A percentile compares a stretch with the other conserved stretches of the same genome.
These are phyloP conservation scores for Lolium rigidum DNA, from an alignment of 176 grass and related monocot species.

Conservation along the genomic window DNA sequence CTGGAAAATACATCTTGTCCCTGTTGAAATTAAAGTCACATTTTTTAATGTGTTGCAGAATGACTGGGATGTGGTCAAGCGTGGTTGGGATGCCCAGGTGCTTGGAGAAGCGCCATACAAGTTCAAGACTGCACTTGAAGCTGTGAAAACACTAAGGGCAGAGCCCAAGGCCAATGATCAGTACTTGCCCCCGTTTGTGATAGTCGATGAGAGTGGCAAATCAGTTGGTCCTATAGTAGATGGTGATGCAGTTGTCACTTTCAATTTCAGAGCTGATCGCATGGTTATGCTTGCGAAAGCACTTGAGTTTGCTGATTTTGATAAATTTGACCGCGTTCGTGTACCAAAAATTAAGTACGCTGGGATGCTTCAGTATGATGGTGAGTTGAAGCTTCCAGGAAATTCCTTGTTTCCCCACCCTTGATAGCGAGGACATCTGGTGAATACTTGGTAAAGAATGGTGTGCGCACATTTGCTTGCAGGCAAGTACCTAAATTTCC, in stretches of 20 bases:
- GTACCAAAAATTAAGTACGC: conserved; percentile 89
- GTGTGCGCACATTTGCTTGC: conserved; percentile 95
- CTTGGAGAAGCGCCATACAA: conserved; percentile 97
- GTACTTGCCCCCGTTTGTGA: conserved; percentile 92
- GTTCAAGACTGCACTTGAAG: conserved; percentile 81
- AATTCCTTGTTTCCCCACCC: conserved; percentile 88
- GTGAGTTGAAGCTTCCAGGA: conserved; percentile 85
- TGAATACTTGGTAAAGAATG: conserved; percentile 99
- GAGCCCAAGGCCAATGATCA: conserved; percentile 76
- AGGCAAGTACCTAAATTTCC: conserved; percentile 64
- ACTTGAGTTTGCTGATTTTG: conserved; percentile 89
- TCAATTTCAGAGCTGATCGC: conserved; percentile 97
- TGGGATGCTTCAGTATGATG: conserved; percentile 98
- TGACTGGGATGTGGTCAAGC: conserved; percentile 95
- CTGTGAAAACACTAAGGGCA: conserved; percentile 87
- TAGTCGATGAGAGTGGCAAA: conserved; percentile 85
- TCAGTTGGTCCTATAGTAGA: conserved; percentile 89
- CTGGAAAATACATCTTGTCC: neutral
- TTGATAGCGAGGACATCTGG: conserved; percentile 97
- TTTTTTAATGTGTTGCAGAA: conserved; percentile 60
- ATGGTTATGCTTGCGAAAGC: conserved; percentile 96
- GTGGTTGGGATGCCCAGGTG: conserved; percentile 98
- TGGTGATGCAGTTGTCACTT: conserved; percentile 95
- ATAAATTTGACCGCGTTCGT: conserved; percentile 91
- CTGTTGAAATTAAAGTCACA: neutral